Evolutionary conservation across 2,329 filamentous ascomycete species (phyloP).

Genomic region (Fusarium penzigii): DNA sequence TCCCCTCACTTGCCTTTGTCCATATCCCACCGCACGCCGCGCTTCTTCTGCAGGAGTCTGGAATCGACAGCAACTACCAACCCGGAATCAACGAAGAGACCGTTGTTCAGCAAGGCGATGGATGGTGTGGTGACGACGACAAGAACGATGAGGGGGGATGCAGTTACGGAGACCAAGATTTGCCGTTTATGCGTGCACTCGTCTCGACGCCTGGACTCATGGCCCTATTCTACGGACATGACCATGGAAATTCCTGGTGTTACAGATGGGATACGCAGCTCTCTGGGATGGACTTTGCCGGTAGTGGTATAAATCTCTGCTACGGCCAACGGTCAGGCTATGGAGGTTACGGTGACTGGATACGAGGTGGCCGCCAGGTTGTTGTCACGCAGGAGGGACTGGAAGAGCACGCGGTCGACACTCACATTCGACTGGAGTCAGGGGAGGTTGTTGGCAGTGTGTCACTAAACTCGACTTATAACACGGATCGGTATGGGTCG

Average conservation of each 20-base stretch:
- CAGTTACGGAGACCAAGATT: conserved; percentile 52
- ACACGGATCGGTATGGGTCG: conserved; percentile 52
- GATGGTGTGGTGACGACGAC: conserved; percentile 44
- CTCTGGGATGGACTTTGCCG: conserved; percentile 48
- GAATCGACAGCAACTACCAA: conserved; percentile 39
- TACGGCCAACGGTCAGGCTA: conserved; percentile 70
- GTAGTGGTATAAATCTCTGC: conserved; percentile 49
- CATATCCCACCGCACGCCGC: conserved; percentile 46
- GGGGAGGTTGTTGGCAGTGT: conserved; percentile 53
- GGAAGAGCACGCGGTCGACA: conserved; percentile 46
- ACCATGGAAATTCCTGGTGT: conserved; percentile 65
- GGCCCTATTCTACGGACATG: conserved; percentile 64
- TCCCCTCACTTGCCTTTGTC: conserved; percentile 51
- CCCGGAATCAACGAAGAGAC: conserved; percentile 50
- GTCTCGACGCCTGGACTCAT: conserved; percentile 55
- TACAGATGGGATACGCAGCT: conserved; percentile 47
- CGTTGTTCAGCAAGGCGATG: conserved; percentile 43
- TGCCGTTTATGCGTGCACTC: conserved; percentile 64
- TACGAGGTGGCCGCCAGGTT: conserved; percentile 61
- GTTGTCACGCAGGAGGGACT: conserved; percentile 46
- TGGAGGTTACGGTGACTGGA: conserved; percentile 67
- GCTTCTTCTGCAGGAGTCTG: conserved; percentile 19
- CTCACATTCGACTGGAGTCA: conserved; percentile 63
- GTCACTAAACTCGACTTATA: conserved; percentile 60
- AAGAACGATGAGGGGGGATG: conserved; percentile 36